phyloP scores from a whole-genome alignment of 805 yeast genomes.

The Yamadazyma phyllophila region DNA sequence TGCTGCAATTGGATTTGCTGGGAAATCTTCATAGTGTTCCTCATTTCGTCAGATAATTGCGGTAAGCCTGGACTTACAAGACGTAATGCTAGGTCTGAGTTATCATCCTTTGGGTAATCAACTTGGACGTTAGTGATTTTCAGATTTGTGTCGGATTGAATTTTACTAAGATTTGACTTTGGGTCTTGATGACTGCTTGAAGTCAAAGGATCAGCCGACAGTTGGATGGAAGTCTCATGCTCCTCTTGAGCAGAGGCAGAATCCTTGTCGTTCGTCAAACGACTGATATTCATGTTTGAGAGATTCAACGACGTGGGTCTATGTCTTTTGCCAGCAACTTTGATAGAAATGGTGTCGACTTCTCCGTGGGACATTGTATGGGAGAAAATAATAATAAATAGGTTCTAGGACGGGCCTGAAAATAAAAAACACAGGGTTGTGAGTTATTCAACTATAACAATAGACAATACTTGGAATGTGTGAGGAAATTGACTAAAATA shows the following conservation, averaged over 20 bases:
- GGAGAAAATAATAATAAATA: conserved; percentile 1
- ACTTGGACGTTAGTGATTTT: background rate
- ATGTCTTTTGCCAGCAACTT: conserved; percentile 10
- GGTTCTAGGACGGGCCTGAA: background rate
- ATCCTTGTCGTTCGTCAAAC: conserved; percentile 3
- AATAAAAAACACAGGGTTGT: conserved; percentile 2
- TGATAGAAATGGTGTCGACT: conserved; percentile 10
- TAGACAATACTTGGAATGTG: conserved; percentile 1
- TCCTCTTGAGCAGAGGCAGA: background rate
- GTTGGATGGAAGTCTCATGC: background rate
- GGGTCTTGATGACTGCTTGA: background rate
- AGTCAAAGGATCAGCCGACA: background rate
- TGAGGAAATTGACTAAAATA: background rate
- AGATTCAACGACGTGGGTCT: conserved; percentile 16
- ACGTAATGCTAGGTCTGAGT: conserved; percentile 27
- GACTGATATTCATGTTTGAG: conserved; percentile 7
- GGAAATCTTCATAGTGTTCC: conserved; percentile 27
- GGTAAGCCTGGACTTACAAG: conserved; percentile 37
- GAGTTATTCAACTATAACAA: conserved; percentile 2
- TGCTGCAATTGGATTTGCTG: conserved; percentile 36
- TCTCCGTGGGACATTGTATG: conserved; percentile 12
- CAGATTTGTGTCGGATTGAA: no score
- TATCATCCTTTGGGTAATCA: background rate
- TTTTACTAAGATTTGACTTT: no score
- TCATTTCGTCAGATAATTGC: conserved; percentile 29